Evolutionary conservation across 805 yeast genomes (phyloP).

Genomic region (Yueomyces sp.): DNA sequence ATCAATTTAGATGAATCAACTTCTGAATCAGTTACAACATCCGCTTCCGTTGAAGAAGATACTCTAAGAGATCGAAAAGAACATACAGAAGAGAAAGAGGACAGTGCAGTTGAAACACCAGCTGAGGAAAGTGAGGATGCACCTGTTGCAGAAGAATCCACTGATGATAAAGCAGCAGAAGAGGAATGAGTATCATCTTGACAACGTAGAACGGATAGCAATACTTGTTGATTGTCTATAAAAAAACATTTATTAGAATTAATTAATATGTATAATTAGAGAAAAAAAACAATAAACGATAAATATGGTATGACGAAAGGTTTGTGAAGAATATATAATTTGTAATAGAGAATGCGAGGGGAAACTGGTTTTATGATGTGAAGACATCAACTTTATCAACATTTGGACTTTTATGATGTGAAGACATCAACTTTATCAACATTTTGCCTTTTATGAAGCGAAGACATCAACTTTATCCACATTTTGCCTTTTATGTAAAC

Average conservation of each 20-base stretch:
- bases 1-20: slow-evolving; percentile 27
- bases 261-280: neutral
- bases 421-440: slow-evolving; percentile 35
- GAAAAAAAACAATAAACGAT: neutral
- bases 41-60: slow-evolving; percentile 14
- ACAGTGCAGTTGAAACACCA: slow-evolving; percentile 9
- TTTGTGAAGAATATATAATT: no score
- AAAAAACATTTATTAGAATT: neutral
- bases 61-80: slow-evolving; percentile 4
- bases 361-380: neutral
- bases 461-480: slow-evolving; percentile 35
- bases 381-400: slow-evolving; percentile 27
- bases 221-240: neutral
- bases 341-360: neutral
- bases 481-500: slow-evolving; percentile 33
- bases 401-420: slow-evolving; percentile 28
- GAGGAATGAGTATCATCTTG: neutral
- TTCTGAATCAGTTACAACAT: slow-evolving; percentile 11
- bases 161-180: slow-evolving; percentile 1
- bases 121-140: slow-evolving; percentile 6
- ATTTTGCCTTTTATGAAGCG: slow-evolving; percentile 27
- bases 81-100: slow-evolving; percentile 9
- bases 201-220: neutral
- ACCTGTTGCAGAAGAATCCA: slow-evolving; percentile 4
- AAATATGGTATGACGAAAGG: neutral